Percentiles rank a stretch among this genome's conserved stretches.
Conservation (phyloP, 441 rosid species). For the Gossypium schwendimanii region DNA sequence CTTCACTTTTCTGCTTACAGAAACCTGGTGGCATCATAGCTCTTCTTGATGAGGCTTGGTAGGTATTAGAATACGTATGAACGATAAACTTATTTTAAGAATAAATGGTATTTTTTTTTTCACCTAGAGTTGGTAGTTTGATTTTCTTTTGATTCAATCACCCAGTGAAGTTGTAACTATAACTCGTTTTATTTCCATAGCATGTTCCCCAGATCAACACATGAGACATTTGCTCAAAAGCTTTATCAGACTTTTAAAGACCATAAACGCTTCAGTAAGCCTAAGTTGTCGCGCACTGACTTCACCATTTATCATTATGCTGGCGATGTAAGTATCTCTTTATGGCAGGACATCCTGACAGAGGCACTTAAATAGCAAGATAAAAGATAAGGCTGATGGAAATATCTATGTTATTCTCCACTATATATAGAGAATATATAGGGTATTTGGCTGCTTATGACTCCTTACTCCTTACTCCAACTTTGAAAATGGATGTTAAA, state of each 20-base stretch:
- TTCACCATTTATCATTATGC: slow-evolving; percentile 92
- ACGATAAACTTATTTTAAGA: slow-evolving; percentile 5
- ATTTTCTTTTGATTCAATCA: neutral
- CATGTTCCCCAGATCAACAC: slow-evolving; percentile 96
- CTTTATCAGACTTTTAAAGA: slow-evolving; percentile 92
- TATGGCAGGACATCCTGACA: slow-evolving; percentile 6
- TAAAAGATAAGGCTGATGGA: neutral
- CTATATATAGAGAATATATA: neutral
- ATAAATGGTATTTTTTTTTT: neutral
- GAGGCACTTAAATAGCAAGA: neutral
- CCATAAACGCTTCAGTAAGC: slow-evolving; percentile 86
- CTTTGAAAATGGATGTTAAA: neutral
- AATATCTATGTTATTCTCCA: neutral
- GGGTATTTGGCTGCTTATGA: neutral
- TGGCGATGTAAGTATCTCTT: slow-evolving; percentile 71
- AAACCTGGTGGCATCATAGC: slow-evolving; percentile 98
- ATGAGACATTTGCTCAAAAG: slow-evolving; percentile 88
- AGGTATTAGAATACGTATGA: slow-evolving; percentile 25
- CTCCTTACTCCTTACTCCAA: slow-evolving; percentile 8
- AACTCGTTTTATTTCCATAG: slow-evolving; percentile 36
- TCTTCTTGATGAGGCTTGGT: slow-evolving; percentile 98
- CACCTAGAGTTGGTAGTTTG: neutral
- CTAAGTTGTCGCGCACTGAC: slow-evolving; percentile 83
- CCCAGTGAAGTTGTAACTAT: slow-evolving; percentile 9
- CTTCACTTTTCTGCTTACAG: slow-evolving; percentile 42